These are phyloP conservation scores for Corinectria fuckeliana DNA, from an alignment of 2,329 filamentous ascomycete genomes.

Conservation along the genomic window DNA sequence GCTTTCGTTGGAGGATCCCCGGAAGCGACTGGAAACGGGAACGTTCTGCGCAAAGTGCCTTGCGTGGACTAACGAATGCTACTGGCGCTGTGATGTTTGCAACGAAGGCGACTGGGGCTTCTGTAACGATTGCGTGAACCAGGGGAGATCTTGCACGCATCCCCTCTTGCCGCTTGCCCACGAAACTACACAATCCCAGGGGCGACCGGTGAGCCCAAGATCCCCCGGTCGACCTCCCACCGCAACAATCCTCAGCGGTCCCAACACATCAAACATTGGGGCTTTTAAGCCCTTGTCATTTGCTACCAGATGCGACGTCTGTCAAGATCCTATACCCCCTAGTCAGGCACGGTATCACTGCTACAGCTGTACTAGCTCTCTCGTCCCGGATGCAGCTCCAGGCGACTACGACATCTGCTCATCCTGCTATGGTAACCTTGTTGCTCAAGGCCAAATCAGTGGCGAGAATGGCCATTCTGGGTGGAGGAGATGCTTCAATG, in stretches of 20 bases:
- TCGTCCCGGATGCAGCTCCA: constrained; percentile 52
- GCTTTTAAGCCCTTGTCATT: constrained; percentile 74
- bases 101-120: constrained; percentile 96
- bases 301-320: constrained; percentile 79
- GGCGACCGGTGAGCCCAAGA: constrained; percentile 49
- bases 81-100: constrained; percentile 87
- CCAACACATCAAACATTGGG: constrained; percentile 54
- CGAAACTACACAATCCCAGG: constrained; percentile 46
- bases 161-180: constrained; percentile 78
- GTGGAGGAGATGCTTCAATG: constrained; percentile 81
- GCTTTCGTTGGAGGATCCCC: constrained; percentile 71
- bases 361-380: constrained; percentile 67
- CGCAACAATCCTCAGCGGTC: constrained; percentile 56
- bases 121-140: constrained; percentile 86
- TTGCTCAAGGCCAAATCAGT: constrained; percentile 69
- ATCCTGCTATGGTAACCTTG: constrained; percentile 75
- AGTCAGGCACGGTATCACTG: constrained; percentile 80
- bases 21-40: constrained; percentile 73
- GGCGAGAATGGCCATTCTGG: constrained; percentile 78
- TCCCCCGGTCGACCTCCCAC: constrained; percentile 54
- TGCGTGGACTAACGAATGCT: constrained; percentile 79
- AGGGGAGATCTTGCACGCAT: constrained; percentile 82
- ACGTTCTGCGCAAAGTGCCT: constrained; percentile 84
- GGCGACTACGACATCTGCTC: constrained; percentile 91
- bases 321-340: constrained; percentile 74